Evolutionary conservation across 78 protist genomes (phyloP), one percentile per base, ranked within the genome.

Genomic region (Dictyostelium purpureum): DNA sequence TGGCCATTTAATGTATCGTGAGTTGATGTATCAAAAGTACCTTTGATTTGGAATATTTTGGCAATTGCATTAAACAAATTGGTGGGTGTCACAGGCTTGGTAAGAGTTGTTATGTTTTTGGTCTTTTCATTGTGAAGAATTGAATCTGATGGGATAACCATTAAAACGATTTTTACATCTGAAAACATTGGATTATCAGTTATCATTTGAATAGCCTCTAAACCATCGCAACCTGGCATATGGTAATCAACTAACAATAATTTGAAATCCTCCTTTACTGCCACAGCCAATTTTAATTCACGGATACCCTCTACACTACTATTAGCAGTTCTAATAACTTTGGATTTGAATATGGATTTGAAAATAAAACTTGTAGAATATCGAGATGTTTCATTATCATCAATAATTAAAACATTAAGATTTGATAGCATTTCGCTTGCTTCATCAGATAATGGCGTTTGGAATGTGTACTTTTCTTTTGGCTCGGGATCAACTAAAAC

Each of bases 221-320:
- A 28, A 31, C 90, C 90, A 71, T 83, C 90, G 31, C 90, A 83
- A 56, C 90, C 90, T 2, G 90, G 80, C 90, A 83, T 83, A 67
- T 83, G 79, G 42, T 71, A 57, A 37, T 83, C 90, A 2, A 83
- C 35, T 7, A 83, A 21, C 2, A 83, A 43, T 1, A 83, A 42
- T 26, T 57, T 49, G 19, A 26, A 71, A 12, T 51, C 52, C 4
- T 56, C 33, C 11, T 69, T 40, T 24, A 33, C 33, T 14, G 80
- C 75, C 28, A 19, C 35, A 1, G 90, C 76, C 61, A 70, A 49
- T 21, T 83, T 83, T 16, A 83, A 43, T 18, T 83, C 90, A 18
- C 90, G 14, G 16, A 83, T 63, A 31, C 81, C 90, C 47, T 83
- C 90, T 2, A 83, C 90, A 49, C 79, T 83, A 31, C 74, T 56